Evolutionary conservation across 805 yeast genomes (phyloP).

Genomic region (Blastobotrys peoriensis): DNA sequence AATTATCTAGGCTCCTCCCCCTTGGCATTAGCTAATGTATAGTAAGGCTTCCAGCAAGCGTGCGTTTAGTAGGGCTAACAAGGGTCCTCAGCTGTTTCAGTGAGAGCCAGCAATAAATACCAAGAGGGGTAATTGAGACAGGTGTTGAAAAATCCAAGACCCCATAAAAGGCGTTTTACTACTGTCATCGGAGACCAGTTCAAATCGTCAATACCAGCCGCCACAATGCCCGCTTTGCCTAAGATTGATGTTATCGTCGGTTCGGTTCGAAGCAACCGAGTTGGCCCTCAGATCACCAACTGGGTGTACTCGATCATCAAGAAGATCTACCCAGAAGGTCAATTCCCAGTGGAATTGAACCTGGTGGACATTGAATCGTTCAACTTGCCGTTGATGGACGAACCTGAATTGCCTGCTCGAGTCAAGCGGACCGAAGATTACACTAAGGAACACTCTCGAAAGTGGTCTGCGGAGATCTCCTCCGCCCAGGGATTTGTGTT

Average conservation of each 20-base stretch:
- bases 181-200: too few species aligned
- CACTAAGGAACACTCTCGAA: constrained; percentile 22
- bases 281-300: neutral
- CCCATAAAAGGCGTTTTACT: too few species aligned
- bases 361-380: constrained; percentile 4
- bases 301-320: neutral
- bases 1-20: too few species aligned
- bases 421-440: constrained; percentile 21
- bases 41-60: too few species aligned
- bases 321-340: neutral
- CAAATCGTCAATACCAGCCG: too few species aligned
- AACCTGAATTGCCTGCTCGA: constrained; percentile 26
- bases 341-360: neutral
- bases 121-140: too few species aligned
- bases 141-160: too few species aligned
- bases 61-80: too few species aligned
- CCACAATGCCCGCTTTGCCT: neutral
- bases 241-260: neutral
- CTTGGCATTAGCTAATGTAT: too few species aligned
- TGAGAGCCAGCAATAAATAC: too few species aligned
- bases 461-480: constrained; percentile 27
- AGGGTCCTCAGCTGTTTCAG: too few species aligned
- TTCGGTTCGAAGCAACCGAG: neutral
- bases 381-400: constrained; percentile 30
- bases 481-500: constrained; percentile 29